Percentiles rank a stretch among this genome's conserved stretches.
phyloP scores from a whole-genome alignment of 257 asterid genomes.

The Solanum bulbocastanum region DNA sequence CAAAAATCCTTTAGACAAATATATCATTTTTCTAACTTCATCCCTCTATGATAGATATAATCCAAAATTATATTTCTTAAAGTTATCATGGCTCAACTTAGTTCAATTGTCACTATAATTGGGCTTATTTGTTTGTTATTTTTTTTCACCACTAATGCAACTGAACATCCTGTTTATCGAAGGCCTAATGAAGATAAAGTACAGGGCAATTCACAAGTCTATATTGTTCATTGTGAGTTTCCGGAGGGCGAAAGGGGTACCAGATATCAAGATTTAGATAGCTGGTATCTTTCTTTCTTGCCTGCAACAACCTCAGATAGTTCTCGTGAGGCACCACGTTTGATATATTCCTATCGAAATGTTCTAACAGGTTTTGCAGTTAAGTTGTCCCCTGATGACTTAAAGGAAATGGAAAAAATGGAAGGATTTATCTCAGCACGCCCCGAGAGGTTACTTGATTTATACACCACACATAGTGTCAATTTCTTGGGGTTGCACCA shows the following conservation, averaged over 20 bases:
- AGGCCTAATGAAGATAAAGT: background rate
- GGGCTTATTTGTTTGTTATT: background rate
- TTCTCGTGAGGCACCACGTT: background rate
- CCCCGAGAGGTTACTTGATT: background rate
- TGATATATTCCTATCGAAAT: conserved; percentile 6
- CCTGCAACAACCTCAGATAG: background rate
- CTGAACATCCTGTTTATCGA: background rate
- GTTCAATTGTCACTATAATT: background rate
- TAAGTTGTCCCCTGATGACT: conserved; percentile 3
- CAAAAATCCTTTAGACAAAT: background rate
- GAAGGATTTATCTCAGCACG: conserved; percentile 15
- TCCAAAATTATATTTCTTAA: background rate
- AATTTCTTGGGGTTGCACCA: conserved; percentile 9
- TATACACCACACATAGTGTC: conserved; percentile 10
- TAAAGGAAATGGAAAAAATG: conserved; percentile 5
- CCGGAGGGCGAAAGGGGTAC: background rate
- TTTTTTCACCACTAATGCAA: background rate
- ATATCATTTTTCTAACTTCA: background rate
- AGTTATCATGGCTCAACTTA: background rate
- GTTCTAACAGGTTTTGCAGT: conserved; percentile 23
- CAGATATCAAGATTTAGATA: background rate
- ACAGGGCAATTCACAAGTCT: background rate
- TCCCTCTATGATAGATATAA: background rate
- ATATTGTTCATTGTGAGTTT: conserved; percentile 21
- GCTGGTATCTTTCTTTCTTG: conserved; percentile 23